phyloP scores from a whole-genome alignment of 1,139 yeast genomes.

The Saccharomyces hybrid region DNA sequence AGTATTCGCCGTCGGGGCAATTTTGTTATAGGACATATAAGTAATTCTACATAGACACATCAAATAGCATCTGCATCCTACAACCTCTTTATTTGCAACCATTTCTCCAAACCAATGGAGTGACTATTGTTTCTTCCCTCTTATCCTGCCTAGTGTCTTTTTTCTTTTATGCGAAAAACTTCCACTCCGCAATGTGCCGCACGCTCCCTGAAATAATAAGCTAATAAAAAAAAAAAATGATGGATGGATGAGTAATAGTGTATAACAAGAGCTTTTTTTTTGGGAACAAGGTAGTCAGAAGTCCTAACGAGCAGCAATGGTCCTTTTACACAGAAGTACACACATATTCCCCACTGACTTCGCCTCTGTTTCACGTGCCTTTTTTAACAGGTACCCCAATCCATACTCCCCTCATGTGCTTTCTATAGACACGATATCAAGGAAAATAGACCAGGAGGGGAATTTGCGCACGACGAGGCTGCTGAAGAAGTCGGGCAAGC shows the following conservation, averaged over 20 bases:
- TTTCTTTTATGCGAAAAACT: not conserved
- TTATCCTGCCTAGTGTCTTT: not conserved
- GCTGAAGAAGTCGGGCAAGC: conserved; percentile 68
- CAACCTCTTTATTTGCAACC: not conserved
- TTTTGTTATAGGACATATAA: not conserved
- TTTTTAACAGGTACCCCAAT: conserved; percentile 79
- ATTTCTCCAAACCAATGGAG: not conserved
- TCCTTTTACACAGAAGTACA: conserved; percentile 50
- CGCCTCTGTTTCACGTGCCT: conserved; percentile 67
- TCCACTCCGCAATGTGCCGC: not conserved
- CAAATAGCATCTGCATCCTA: not conserved
- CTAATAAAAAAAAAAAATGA: not conserved
- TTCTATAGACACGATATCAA: conserved; percentile 59
- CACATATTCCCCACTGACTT: conserved; percentile 59
- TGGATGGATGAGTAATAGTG: not conserved
- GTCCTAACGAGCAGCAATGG: conserved; percentile 39
- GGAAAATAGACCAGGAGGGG: conserved; percentile 45
- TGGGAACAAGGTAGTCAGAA: no score
- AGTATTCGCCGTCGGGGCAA: conserved; percentile 4
- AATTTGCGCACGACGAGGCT: conserved; percentile 65
- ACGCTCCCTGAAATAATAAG: not conserved
- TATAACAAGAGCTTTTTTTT: no score
- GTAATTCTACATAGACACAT: not conserved
- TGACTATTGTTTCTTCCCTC: not conserved
- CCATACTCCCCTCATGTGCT: conserved; percentile 84